Evolutionary conservation across 768 basidiomycete species (phyloP), one percentile per base, ranked within the genome.

Genomic region (Gloeostereum incarnatum): DNA sequence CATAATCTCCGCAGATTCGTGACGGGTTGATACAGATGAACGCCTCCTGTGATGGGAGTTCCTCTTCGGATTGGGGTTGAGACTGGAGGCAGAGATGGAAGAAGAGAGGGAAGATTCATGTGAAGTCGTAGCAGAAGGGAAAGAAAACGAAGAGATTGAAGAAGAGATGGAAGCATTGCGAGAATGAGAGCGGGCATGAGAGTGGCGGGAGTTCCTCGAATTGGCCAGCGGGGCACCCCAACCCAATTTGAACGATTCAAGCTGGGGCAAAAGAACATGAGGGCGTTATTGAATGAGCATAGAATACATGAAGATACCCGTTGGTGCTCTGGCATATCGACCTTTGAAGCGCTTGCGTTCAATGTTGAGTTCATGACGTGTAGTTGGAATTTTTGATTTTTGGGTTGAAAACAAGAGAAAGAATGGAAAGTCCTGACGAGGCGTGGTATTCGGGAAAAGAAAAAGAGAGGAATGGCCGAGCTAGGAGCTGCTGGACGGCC

Each of bases 1-100:
- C 85, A 94, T 92, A 52, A 94, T 65, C 50, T 93, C 91, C 13
- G 88, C 83, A 14, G 88, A 91, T 63, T 94, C 91, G 47, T 71
- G 73, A 44, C 89, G 80, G 27, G 90, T 93, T 7, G 91, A 89
- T 19, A 94, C 87, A 18, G 86, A 89, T 1, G 89, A 90, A 29
- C 77, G 75, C 34, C 91, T 85, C 10, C 76, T 71, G 49, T 93
- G 91, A 49, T 89, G 88, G 0, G 90, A 92, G 42, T 72, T 72
- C 47, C 78, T 81, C 49, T 78, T 81, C 19, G 70, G 49, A 9
- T 66, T 56, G 26, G 69, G 61, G 18, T 55, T 52, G 17, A 62
- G 50, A 17, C 58, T 51, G 27, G 70, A 65, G 43, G 56, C 43
- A 20, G 61, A 52, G 47, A 53, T 60, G 52, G 56, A 55, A 42